Evolutionary conservation across 2,329 filamentous ascomycete genomes (phyloP), one percentile per base, ranked within the genome.

Genomic region (Neoascochyta sp.): DNA sequence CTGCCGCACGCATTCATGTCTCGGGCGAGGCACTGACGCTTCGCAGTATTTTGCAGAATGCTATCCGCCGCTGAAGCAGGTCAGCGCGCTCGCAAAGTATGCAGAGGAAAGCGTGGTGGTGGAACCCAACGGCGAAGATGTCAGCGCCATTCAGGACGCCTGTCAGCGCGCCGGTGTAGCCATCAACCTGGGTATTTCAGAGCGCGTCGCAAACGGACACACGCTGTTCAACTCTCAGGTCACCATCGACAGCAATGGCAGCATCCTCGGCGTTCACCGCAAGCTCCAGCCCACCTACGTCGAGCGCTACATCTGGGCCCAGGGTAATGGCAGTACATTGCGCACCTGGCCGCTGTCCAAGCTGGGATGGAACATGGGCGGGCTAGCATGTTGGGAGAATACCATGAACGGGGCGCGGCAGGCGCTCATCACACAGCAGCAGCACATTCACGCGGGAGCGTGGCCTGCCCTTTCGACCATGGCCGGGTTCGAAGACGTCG

Each of bases 401-500:
- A 63, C 59, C 3, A 60, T 62, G 58, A 63, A 62, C 14, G 58
- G 57, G 16, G 57, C 59, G 13, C 50, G 58, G n/a, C 58, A 63
- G 34, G 59, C 60, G 3, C 37, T 63, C 16, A 43, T 62, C 10
- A 43, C 36, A 24, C 52, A 60, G 22, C 53, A 56, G 11, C 53
- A 63, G 27, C 55, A 62, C 18, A 57, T 67, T 55, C 52, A 59
- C 33, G 52, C 54, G 3, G 54, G 54, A 19, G 52, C 33, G 46
- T 72, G 60, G 54, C 63, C 32, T 51, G 71, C 32, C 37, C 39
- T 57, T n/a, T 54, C 52, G 0, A 57, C 50, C 6, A 54, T 60
- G 57, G 43, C 45, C 0, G 65, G 66, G 1, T 68, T 69, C 23
- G 64, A 69, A 34, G 45, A 38, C 0, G 57, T 62, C 5, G 66